These are phyloP conservation scores for Ceratobasidium sp. DNA, from an alignment of 1,284 basidiomycete genomes.

Conservation along the genomic window DNA sequence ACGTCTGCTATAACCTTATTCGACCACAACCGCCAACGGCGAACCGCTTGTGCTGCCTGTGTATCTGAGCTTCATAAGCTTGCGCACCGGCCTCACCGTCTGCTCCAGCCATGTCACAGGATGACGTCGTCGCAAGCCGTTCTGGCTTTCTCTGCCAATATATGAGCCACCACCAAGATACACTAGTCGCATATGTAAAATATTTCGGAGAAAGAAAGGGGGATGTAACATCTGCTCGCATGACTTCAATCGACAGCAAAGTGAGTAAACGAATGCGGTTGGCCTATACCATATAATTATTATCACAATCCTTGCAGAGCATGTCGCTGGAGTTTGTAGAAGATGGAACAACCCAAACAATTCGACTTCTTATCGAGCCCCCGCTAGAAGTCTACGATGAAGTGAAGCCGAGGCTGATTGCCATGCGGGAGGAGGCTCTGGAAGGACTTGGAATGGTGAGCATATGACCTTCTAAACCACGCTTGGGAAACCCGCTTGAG, in stretches of 20 bases:
- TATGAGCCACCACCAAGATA: slow-evolving; percentile 82
- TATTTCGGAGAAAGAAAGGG: slow-evolving; percentile 61
- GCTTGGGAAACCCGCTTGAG: not conserved
- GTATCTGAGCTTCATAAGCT: not conserved
- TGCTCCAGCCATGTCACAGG: slow-evolving; percentile 48
- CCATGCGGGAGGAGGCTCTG: slow-evolving; percentile 76
- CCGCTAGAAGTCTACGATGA: slow-evolving; percentile 75
- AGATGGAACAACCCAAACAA: slow-evolving; percentile 56
- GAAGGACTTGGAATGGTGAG: slow-evolving; percentile 76
- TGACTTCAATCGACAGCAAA: slow-evolving; percentile 70
- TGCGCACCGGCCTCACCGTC: not conserved
- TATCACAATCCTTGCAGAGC: slow-evolving; percentile 53
- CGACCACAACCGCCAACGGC: not conserved
- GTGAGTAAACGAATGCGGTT: slow-evolving; percentile 49
- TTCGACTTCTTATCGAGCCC: slow-evolving; percentile 67
- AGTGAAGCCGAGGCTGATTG: slow-evolving; percentile 75
- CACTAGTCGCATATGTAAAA: slow-evolving; percentile 53
- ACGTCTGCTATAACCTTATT: not conserved
- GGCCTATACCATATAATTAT: not conserved
- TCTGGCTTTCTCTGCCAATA: slow-evolving; percentile 80
- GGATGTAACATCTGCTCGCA: slow-evolving; percentile 62
- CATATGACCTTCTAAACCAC: slow-evolving; percentile 32
- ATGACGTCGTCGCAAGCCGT: slow-evolving; percentile 71
- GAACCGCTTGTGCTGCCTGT: not conserved
- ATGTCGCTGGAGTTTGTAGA: slow-evolving; percentile 72